phyloP scores from a whole-genome alignment of 2,329 filamentous ascomycete genomes.

The Dothistroma septosporum region DNA sequence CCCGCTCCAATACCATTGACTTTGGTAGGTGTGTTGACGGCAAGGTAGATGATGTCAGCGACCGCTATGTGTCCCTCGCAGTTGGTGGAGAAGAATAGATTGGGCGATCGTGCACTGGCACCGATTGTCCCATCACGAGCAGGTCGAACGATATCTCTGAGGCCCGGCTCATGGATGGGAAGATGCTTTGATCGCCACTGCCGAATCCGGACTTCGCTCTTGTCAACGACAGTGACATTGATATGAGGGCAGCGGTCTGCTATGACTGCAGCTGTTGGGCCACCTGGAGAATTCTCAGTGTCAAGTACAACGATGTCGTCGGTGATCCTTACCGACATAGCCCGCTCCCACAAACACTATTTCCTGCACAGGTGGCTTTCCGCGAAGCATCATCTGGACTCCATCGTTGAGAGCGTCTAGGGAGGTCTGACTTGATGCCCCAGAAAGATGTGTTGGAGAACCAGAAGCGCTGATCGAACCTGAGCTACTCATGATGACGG shows the following conservation, averaged over 20 bases:
- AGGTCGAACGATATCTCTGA: slow-evolving; percentile 62
- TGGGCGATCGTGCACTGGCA: slow-evolving; percentile 48
- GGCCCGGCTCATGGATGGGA: slow-evolving; percentile 70
- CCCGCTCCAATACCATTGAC: slow-evolving; percentile 64
- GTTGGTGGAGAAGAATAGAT: slow-evolving; percentile 73
- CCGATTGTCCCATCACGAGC: slow-evolving; percentile 48
- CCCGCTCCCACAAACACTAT: slow-evolving; percentile 10
- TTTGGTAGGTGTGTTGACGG: slow-evolving; percentile 78
- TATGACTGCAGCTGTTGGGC: slow-evolving; percentile 69
- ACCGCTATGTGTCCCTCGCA: slow-evolving; percentile 57
- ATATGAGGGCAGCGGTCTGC: slow-evolving; percentile 67
- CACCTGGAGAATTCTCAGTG: slow-evolving; percentile 43
- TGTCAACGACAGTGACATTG: slow-evolving; percentile 69
- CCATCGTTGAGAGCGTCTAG: not conserved
- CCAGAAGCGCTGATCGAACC: not conserved
- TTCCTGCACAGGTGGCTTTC: not conserved
- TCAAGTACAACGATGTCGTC: not conserved
- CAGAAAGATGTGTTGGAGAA: not conserved
- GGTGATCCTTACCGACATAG: slow-evolving; percentile 6
- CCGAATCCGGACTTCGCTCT: slow-evolving; percentile 59
- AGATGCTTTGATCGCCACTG: slow-evolving; percentile 69
- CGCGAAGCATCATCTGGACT: not conserved
- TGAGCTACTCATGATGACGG: not conserved
- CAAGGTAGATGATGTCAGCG: slow-evolving; percentile 69
- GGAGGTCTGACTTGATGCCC: not conserved